These are phyloP conservation scores for Capsicum baccatum DNA, from an alignment of 257 asterid genomes.

Conservation along the genomic window DNA sequence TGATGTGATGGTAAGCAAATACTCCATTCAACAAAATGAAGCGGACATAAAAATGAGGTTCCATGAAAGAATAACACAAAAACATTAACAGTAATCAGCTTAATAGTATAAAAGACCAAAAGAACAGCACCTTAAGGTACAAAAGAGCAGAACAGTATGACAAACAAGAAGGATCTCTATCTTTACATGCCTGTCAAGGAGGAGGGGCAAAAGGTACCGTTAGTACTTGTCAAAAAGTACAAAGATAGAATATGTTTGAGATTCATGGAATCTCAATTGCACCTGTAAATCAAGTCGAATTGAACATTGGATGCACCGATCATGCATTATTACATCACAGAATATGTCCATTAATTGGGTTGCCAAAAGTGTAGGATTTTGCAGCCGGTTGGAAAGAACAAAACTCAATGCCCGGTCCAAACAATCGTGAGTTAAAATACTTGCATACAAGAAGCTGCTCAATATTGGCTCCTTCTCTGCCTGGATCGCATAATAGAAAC, in stretches of 20 bases:
- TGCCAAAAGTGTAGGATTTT: constrained; percentile 55
- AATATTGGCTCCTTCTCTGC: constrained; percentile 57
- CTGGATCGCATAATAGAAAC: constrained; percentile 36
- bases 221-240: constrained; percentile 12
- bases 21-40: constrained; percentile 13
- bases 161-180: constrained; percentile 57
- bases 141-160: constrained; percentile 52
- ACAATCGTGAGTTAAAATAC: constrained; percentile 50
- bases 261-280: background rate
- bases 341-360: constrained; percentile 51
- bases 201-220: constrained; percentile 1
- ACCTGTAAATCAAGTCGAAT: constrained; percentile 57
- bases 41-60: background rate
- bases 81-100: background rate
- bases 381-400: constrained; percentile 55
- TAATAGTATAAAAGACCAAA: background rate
- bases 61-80: background rate
- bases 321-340: constrained; percentile 48
- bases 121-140: constrained; percentile 47
- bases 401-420: constrained; percentile 51
- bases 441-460: constrained; percentile 55
- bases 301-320: constrained; percentile 47
- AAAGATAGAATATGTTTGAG: background rate
- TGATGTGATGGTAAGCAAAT: background rate
- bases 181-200: constrained; percentile 47